Conservation (phyloP, 768 basidiomycete genomes). For the Leccinum pellstonianum region DNA sequence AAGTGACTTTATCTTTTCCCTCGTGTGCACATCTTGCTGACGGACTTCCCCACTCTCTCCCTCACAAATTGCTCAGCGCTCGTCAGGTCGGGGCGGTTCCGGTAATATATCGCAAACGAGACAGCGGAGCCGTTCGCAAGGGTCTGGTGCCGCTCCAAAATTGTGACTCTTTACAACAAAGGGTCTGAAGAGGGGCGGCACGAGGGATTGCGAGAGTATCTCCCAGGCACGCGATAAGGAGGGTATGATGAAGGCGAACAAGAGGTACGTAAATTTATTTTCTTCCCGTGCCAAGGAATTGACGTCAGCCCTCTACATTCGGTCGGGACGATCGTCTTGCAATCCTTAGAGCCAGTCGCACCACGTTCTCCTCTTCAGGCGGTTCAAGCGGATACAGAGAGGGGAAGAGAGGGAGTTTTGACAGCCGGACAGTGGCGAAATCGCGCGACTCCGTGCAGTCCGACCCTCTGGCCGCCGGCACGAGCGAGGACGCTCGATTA, state of each 20-base stretch:
- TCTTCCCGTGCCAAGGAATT: not conserved
- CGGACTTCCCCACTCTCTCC: not conserved
- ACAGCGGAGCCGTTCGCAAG: constrained; percentile 12
- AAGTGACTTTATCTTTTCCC: constrained; percentile 2
- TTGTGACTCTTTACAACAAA: constrained; percentile 16
- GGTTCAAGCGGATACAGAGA: constrained; percentile 3
- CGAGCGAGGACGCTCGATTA: not conserved
- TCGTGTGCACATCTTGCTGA: not conserved
- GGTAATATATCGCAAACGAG: constrained; percentile 24
- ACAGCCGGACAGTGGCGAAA: not conserved
- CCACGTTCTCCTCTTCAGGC: constrained; percentile 14
- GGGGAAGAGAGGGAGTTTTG: not conserved
- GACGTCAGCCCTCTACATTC: not conserved
- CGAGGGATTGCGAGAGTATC: not conserved
- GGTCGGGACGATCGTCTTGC: not conserved
- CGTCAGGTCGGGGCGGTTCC: constrained; percentile 28
- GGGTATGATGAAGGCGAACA: not conserved
- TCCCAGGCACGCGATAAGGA: not conserved
- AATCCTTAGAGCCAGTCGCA: constrained; percentile 11
- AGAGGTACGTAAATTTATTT: constrained; percentile 2
- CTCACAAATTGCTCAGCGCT: constrained; percentile 13
- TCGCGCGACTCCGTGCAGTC: constrained; percentile 5
- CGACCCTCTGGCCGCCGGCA: not conserved
- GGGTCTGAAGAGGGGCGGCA: constrained; percentile 3
- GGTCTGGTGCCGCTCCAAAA: not conserved